phyloP scores from a whole-genome alignment of 108 stramenopile genomes.

The Chaetoceros muelleri region DNA sequence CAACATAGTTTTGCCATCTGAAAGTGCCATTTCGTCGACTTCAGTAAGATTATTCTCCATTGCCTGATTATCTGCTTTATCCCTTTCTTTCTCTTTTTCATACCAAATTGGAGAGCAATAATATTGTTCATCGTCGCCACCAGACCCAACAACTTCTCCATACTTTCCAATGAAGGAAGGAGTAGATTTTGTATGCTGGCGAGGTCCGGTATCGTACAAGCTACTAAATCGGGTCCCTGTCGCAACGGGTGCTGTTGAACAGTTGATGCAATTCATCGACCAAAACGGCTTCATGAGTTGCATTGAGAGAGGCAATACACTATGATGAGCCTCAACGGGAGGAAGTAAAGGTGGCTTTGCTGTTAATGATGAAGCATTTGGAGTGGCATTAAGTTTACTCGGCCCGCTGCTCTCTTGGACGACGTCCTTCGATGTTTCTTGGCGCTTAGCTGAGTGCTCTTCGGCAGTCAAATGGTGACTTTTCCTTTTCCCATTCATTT shows the following conservation, averaged over 20 bases:
- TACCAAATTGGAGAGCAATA: not conserved
- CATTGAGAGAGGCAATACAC: conserved; percentile 28
- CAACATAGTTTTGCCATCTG: not conserved
- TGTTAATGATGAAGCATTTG: no score
- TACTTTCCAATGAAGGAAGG: not conserved
- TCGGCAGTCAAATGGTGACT: conserved; percentile 32
- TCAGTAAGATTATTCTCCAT: no score
- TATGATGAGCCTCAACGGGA: not conserved
- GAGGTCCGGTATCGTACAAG: not conserved
- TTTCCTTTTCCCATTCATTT: conserved; percentile 63
- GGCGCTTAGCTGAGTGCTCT: no score
- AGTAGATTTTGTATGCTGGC: not conserved
- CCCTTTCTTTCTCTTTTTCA: not conserved
- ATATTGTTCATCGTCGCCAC: not conserved
- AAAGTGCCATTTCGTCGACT: not conserved
- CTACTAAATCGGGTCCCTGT: not conserved
- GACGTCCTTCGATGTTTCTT: no score
- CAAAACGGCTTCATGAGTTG: conserved; percentile 19
- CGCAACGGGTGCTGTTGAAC: not conserved
- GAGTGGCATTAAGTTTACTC: no score
- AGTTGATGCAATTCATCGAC: conserved; percentile 2
- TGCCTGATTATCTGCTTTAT: not conserved
- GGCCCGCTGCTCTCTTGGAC: no score
- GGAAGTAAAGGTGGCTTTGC: no score
- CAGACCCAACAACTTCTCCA: not conserved